Percentiles rank a stretch among this genome's conserved stretches.
Conservation (phyloP, 2,329 filamentous ascomycete genomes). For the Geoglossum cookeanum region DNA sequence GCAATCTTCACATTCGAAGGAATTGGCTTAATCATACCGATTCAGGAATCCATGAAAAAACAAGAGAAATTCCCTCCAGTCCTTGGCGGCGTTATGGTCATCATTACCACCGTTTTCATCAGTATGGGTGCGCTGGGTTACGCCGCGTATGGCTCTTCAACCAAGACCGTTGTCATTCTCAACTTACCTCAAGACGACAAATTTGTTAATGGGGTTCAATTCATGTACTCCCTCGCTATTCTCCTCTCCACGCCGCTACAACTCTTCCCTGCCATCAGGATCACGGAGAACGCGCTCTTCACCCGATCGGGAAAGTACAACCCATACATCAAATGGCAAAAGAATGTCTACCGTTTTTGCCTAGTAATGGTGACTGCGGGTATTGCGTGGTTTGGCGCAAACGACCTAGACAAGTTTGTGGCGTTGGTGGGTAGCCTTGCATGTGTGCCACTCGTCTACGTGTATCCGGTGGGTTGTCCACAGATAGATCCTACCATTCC, state of each 20-base stretch:
- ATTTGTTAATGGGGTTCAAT: conserved; percentile 87
- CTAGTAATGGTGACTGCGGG: conserved; percentile 70
- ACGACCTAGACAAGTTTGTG: conserved; percentile 93
- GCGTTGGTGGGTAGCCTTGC: conserved; percentile 92
- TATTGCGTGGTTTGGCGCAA: conserved; percentile 82
- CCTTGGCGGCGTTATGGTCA: conserved; percentile 77
- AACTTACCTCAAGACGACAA: conserved; percentile 93
- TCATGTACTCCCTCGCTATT: conserved; percentile 96
- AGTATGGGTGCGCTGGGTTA: conserved; percentile 88
- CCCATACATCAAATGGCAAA: conserved; percentile 98
- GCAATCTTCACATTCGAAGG: conserved; percentile 98
- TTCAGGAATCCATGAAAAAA: conserved; percentile 90
- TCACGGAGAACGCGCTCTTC: conserved; percentile 86
- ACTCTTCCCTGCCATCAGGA: conserved; percentile 93
- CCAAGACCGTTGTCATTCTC: conserved; percentile 87
- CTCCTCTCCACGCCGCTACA: conserved; percentile 86
- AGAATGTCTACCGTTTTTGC: conserved; percentile 91
- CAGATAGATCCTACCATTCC: conserved; percentile 4
- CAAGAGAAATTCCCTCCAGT: conserved; percentile 82
- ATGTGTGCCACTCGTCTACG: conserved; percentile 90
- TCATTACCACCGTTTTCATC: conserved; percentile 80
- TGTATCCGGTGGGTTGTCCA: conserved; percentile 65
- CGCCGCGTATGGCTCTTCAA: conserved; percentile 84
- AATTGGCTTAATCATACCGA: conserved; percentile 91
- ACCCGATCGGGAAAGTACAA: conserved; percentile 94